A percentile compares a stretch with the other conserved stretches of the same genome.
phyloP scores from a whole-genome alignment of 2,329 filamentous ascomycete species.

The Penicillium sumatraense region DNA sequence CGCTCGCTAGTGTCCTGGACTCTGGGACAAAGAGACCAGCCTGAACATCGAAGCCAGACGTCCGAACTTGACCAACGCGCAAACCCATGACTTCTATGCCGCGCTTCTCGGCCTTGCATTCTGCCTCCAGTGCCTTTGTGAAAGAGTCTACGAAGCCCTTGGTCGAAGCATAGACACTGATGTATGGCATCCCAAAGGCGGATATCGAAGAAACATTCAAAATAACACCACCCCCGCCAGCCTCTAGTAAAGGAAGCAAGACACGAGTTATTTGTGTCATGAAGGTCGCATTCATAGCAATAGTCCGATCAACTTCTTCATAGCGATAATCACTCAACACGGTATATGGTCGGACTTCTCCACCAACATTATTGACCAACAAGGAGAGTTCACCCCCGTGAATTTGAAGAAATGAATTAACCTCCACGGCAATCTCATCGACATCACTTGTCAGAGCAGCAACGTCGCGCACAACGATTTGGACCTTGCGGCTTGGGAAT shows the following conservation, averaged over 20 bases:
- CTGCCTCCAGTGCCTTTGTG: slow-evolving; percentile 46
- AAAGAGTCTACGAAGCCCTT: slow-evolving; percentile 54
- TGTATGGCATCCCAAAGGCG: slow-evolving; percentile 52
- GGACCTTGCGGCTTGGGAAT: slow-evolving; percentile 48
- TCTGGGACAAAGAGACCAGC: slow-evolving; percentile 34
- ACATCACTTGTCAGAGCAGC: slow-evolving; percentile 29
- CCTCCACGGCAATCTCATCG: slow-evolving; percentile 31
- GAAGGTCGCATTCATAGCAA: slow-evolving; percentile 57
- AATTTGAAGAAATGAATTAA: slow-evolving; percentile 36
- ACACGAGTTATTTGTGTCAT: slow-evolving; percentile 53
- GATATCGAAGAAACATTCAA: slow-evolving; percentile 57
- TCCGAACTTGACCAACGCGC: slow-evolving; percentile 39
- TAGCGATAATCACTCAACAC: slow-evolving; percentile 42
- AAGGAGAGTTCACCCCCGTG: slow-evolving; percentile 50
- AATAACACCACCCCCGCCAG: slow-evolving; percentile 51
- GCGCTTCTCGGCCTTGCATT: slow-evolving; percentile 45
- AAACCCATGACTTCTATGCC: slow-evolving; percentile 47
- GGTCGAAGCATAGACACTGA: slow-evolving; percentile 50
- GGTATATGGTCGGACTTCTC: slow-evolving; percentile 39
- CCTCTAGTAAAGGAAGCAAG: slow-evolving; percentile 51
- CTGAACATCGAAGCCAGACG: slow-evolving; percentile 28
- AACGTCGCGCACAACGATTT: slow-evolving; percentile 53
- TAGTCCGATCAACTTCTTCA: slow-evolving; percentile 46
- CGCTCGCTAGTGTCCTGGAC: slow-evolving; percentile 34
- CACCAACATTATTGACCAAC: slow-evolving; percentile 63